Evolutionary conservation across 768 basidiomycete genomes (phyloP), one percentile per base, ranked within the genome.

Genomic region (Pleurotus salmoneostramineus): DNA sequence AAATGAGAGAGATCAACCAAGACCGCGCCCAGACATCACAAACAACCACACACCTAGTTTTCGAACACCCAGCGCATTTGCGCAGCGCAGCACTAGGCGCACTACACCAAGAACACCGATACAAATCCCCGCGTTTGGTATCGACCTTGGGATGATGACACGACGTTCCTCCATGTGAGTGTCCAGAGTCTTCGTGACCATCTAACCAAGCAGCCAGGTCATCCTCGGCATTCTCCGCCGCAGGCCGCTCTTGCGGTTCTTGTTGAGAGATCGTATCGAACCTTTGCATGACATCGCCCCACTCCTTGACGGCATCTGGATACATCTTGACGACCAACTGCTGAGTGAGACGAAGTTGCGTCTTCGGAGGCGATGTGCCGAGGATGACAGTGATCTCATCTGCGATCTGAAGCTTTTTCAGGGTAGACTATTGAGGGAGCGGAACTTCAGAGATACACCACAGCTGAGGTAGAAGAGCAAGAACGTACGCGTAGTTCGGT

Each of bases 91-190:
- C 83, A 50, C 81, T 86, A 5, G 85, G 84, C 58, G 86, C 87
- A 5, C 79, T 74, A 60, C 87, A 88, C 76, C 79, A 83, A 27
- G 84, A 83, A 63, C 87, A 89, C 27, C 77, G 70, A 68, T 83
- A 87, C 43, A 89, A 68, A 37, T 68, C 74, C 6, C 84, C 79
- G 15, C 71, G 69, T 47, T 84, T 82, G 15, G 68, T 66, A 58
- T 75, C 80, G 62, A 83, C 72, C 62, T 73, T 77, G 10, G 80
- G 75, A 51, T 79, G 76, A 10, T 71, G 68, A 36, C 73, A 68
- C 45, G 69, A 62, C 15, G 66, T 64, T 35, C 69, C 65, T 35
- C 21, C 21, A 27, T 27, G 21, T 27, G 68, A 67, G 1, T 64
- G 32, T 2, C 65, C 69, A 21, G 77, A 71, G 21, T 76, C 76